Conservation (phyloP, 805 yeast species). For the Kodamaea lidongshanica region DNA sequence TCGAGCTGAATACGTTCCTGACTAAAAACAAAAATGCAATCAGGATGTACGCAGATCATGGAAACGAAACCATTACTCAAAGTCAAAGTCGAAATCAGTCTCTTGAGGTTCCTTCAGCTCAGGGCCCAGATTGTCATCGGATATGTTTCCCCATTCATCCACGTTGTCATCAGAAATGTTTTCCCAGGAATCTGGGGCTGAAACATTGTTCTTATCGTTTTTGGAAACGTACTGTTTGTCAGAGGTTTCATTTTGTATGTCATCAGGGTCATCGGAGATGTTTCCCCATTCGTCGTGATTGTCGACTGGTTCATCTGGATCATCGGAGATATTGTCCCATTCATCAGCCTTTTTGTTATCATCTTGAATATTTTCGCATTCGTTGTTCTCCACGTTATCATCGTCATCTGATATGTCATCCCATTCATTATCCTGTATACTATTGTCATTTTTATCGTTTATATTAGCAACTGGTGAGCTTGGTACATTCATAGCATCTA, state of each 20-base stretch:
- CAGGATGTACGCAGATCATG: no score
- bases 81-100: not conserved
- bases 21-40: no score
- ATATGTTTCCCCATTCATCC: constrained; percentile 1
- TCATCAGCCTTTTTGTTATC: constrained; percentile 1
- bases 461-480: no score
- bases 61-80: no score
- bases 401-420: constrained; percentile 2
- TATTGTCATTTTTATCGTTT: not conserved
- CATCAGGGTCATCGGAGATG: constrained; percentile 1
- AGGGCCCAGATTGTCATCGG: not conserved
- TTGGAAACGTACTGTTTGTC: not conserved
- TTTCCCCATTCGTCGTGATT: not conserved
- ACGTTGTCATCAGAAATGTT: not conserved
- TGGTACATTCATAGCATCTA: no score
- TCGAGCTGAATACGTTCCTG: no score
- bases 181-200: not conserved
- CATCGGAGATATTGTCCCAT: constrained; percentile 1
- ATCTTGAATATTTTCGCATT: not conserved
- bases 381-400: constrained; percentile 1
- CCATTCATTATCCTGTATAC: not conserved
- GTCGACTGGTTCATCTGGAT: constrained; percentile 1
- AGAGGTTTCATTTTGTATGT: constrained; percentile 1
- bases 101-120: constrained; percentile 1
- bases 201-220: not conserved